Evolutionary conservation across 2,329 filamentous ascomycete genomes (phyloP).

Genomic region (Simplicillium aogashimaense): DNA sequence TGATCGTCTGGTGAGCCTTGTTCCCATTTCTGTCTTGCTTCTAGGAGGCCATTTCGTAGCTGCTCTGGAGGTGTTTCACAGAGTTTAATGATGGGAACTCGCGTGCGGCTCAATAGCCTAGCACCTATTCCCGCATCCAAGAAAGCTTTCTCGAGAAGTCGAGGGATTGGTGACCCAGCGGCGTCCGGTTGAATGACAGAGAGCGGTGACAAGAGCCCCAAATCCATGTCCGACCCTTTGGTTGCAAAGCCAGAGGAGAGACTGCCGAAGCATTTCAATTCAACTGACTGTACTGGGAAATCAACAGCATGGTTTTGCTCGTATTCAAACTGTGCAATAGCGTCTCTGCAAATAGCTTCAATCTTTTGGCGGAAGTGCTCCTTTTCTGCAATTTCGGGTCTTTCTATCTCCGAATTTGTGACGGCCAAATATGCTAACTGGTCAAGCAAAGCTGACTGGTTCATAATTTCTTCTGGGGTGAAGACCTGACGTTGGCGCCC

Average conservation of each 20-base stretch:
- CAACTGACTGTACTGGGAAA: constrained; percentile 47
- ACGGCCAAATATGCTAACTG: constrained; percentile 33
- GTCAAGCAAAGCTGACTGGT: constrained; percentile 40
- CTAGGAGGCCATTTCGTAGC: constrained; percentile 49
- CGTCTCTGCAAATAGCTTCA: constrained; percentile 52
- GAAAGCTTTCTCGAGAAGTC: constrained; percentile 65
- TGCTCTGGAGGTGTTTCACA: constrained; percentile 59
- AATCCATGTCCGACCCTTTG: constrained; percentile 83
- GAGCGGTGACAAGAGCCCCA: constrained; percentile 61
- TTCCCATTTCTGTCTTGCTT: constrained; percentile 66
- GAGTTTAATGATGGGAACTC: constrained; percentile 81
- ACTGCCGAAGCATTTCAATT: constrained; percentile 72
- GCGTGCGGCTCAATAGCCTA: constrained; percentile 64
- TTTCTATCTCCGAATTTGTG: constrained; percentile 50
- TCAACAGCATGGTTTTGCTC: constrained; percentile 25
- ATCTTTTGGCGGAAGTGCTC: constrained; percentile 58
- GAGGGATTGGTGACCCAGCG: constrained; percentile 54
- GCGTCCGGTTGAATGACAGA: constrained; percentile 44
- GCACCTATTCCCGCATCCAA: constrained; percentile 65
- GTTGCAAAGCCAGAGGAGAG: constrained; percentile 78
- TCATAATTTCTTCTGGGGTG: constrained; percentile 34
- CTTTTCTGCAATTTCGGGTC: constrained; percentile 57
- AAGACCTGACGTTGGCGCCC: constrained; percentile 19
- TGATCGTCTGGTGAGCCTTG: constrained; percentile 33
- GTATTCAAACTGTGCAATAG: constrained; percentile 43